Conservation (phyloP, 768 basidiomycete species). For the Termitomyces sp. region DNA sequence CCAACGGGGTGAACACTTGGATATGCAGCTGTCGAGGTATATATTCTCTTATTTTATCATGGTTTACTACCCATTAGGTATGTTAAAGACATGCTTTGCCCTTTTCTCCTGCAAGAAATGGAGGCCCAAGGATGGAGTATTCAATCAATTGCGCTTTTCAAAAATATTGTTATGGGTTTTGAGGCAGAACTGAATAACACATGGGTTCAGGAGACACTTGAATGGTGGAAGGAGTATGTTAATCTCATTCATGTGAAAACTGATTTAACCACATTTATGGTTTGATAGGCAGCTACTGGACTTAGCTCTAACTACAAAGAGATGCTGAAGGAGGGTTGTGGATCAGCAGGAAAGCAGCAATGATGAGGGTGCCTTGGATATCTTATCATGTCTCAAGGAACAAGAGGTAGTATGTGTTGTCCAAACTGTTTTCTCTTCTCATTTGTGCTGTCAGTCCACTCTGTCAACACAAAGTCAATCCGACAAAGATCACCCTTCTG, state of each 20-base stretch:
- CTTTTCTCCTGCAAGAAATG: background rate
- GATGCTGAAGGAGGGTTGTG: background rate
- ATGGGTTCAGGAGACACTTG: background rate
- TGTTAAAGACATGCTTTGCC: background rate
- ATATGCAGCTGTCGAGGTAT: background rate
- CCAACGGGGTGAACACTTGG: background rate
- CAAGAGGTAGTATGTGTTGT: background rate
- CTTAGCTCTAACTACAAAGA: background rate
- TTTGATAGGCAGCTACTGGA: background rate
- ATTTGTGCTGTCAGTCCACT: too few species aligned
- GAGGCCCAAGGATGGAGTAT: too few species aligned
- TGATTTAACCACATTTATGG: background rate
- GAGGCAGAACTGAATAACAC: background rate
- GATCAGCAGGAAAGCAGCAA: background rate
- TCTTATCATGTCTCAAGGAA: background rate
- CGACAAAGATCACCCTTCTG: too few species aligned
- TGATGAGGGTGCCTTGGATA: background rate
- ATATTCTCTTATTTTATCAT: background rate
- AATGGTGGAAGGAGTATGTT: background rate
- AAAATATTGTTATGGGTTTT: background rate
- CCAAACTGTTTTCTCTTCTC: too few species aligned
- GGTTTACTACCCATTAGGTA: background rate
- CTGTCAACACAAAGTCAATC: too few species aligned
- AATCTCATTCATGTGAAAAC: background rate
- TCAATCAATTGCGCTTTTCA: background rate